A percentile compares a stretch with the other conserved stretches of the same genome.
Conservation (phyloP, 108 stramenopile genomes). For the Pseudonitzschia multiseries region DNA sequence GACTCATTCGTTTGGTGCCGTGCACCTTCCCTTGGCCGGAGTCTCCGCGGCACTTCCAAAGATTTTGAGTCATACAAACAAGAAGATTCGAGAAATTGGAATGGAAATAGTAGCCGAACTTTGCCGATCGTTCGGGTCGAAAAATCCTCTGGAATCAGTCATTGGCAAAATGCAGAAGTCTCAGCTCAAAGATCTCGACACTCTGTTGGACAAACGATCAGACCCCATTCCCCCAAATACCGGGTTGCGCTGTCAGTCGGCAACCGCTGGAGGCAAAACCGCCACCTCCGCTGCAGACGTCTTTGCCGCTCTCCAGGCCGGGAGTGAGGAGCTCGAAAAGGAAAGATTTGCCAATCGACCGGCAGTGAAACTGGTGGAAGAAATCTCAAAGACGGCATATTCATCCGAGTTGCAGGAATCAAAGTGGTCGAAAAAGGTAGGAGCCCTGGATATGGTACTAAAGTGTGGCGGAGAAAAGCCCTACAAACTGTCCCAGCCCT, state of each 20-base stretch:
- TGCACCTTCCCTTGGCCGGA: slow-evolving; percentile 52
- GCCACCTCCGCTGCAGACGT: slow-evolving; percentile 46
- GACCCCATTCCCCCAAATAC: slow-evolving; percentile 35
- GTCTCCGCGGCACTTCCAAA: slow-evolving; percentile 54
- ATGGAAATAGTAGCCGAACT: slow-evolving; percentile 78
- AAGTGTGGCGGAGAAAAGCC: slow-evolving; percentile 81
- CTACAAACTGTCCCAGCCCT: slow-evolving; percentile 69
- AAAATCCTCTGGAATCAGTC: slow-evolving; percentile 53
- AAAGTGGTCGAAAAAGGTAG: slow-evolving; percentile 88
- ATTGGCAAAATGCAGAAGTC: slow-evolving; percentile 74
- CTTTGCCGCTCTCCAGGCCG: slow-evolving; percentile 53
- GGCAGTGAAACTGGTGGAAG: slow-evolving; percentile 69
- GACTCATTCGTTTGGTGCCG: slow-evolving; percentile 65
- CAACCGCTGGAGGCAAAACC: slow-evolving; percentile 4
- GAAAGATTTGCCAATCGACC: slow-evolving; percentile 60
- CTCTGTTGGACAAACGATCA: slow-evolving; percentile 50
- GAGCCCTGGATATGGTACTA: slow-evolving; percentile 70
- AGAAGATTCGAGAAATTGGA: slow-evolving; percentile 71
- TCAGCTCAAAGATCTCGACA: slow-evolving; percentile 73
- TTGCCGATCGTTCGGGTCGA: slow-evolving; percentile 79
- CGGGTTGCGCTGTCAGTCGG: slow-evolving; percentile 40
- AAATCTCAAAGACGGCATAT: slow-evolving; percentile 66
- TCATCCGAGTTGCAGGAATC: slow-evolving; percentile 51
- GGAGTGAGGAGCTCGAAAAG: slow-evolving; percentile 59
- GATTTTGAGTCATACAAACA: slow-evolving; percentile 68